phyloP scores from a whole-genome alignment of 140 eudicot species.

The Cichorium intybus region DNA sequence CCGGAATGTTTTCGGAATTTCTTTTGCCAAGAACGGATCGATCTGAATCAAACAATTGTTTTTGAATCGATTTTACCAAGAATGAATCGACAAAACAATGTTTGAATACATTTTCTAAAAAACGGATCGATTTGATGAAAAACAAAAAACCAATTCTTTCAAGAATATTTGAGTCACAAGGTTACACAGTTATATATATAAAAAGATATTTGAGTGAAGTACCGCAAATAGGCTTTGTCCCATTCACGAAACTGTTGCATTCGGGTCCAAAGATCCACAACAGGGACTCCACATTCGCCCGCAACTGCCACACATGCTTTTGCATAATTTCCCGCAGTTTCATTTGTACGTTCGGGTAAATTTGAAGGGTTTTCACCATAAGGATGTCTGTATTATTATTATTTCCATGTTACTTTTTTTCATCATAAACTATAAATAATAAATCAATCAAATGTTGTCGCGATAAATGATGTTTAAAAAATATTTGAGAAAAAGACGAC shows the following conservation, averaged over 20 bases:
- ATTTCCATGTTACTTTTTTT: not conserved
- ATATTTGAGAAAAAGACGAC: not conserved
- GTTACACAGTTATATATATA: too few species aligned
- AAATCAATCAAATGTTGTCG: conserved; percentile 5
- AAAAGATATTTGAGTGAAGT: too few species aligned
- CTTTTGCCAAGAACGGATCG: too few species aligned
- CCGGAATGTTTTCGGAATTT: too few species aligned
- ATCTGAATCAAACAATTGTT: too few species aligned
- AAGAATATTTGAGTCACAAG: too few species aligned
- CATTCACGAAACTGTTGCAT: conserved; percentile 68
- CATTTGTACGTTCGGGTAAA: conserved; percentile 72
- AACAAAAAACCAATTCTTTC: too few species aligned
- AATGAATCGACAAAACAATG: too few species aligned
- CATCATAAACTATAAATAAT: not conserved
- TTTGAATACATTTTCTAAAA: too few species aligned
- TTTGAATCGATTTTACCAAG: too few species aligned
- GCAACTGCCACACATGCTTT: conserved; percentile 62
- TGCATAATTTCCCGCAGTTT: conserved; percentile 65
- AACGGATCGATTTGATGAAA: too few species aligned
- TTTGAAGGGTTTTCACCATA: conserved; percentile 41
- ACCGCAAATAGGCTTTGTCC: conserved; percentile 56
- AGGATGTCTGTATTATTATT: conserved; percentile 40
- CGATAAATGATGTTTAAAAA: not conserved
- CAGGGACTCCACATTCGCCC: conserved; percentile 40
- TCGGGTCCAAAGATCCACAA: conserved; percentile 59